Evolutionary conservation across 371 early-diverging fungal genomes (phyloP).

Genomic region (Mucor racemosus): DNA sequence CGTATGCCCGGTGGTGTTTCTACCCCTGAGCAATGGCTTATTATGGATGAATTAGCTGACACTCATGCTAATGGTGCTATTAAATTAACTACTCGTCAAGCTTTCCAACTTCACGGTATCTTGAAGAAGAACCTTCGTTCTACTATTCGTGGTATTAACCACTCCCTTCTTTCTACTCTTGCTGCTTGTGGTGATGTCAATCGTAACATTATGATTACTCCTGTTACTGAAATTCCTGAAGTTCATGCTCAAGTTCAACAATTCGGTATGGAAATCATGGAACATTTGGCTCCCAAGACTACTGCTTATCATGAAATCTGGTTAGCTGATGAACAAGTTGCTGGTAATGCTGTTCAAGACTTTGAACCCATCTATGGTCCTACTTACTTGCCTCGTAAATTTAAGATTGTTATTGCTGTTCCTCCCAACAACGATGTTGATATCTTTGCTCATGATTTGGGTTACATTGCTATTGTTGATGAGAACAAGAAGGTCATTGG

Average conservation of each 20-base stretch:
- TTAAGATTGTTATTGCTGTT: conserved; percentile 93
- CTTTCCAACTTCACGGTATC: conserved; percentile 95
- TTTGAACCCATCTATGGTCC: conserved; percentile 91
- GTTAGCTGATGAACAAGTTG: conserved; percentile 88
- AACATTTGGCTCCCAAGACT: conserved; percentile 83
- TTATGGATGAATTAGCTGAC: conserved; percentile 88
- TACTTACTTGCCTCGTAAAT: conserved; percentile 93
- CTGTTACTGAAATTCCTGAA: conserved; percentile 80
- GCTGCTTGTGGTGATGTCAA: conserved; percentile 98
- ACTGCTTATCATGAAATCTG: conserved; percentile 96
- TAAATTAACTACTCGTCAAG: conserved; percentile 94
- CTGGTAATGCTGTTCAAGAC: conserved; percentile 78
- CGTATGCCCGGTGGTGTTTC: conserved; percentile 92
- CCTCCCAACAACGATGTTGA: conserved; percentile 97
- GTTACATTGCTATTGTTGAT: conserved; percentile 87
- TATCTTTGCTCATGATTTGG: conserved; percentile 93
- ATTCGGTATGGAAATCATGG: conserved; percentile 72
- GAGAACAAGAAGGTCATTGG: conserved; percentile 74
- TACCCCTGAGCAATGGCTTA: conserved; percentile 87
- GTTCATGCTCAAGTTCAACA: conserved; percentile 80
- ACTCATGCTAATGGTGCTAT: conserved; percentile 84
- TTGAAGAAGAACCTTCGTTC: conserved; percentile 86
- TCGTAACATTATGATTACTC: conserved; percentile 92
- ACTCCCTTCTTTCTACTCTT: conserved; percentile 84
- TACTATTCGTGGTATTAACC: conserved; percentile 90